Conservation (phyloP, 1,284 basidiomycete species). For the Tilletia walkeri region DNA sequence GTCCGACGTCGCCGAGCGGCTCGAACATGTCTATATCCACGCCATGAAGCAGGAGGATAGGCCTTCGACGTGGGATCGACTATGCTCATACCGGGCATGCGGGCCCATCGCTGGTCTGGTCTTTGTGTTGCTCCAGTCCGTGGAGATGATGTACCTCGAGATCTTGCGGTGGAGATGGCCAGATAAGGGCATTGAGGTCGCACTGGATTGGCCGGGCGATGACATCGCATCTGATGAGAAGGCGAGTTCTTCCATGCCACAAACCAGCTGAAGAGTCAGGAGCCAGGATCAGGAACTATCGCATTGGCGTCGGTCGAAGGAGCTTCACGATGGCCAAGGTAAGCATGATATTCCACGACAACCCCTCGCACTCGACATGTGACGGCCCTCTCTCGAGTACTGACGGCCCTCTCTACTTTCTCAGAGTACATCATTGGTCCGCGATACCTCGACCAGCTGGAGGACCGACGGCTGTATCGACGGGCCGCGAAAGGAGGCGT, state of each 20-base stretch:
- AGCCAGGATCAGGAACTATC: no score
- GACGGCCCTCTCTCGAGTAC: no score
- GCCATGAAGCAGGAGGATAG: slow-evolving; percentile 69
- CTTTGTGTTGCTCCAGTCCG: slow-evolving; percentile 73
- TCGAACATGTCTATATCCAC: slow-evolving; percentile 74
- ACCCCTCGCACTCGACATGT: no score
- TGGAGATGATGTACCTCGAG: slow-evolving; percentile 75
- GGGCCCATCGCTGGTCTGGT: slow-evolving; percentile 74
- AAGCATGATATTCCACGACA: no score
- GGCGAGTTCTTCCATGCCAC: not conserved
- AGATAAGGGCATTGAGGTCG: not conserved
- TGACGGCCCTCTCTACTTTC: no score
- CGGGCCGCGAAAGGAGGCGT: no score
- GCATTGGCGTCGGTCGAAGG: no score
- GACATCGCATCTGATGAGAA: not conserved
- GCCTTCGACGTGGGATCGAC: slow-evolving; percentile 67
- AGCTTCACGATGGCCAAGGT: no score
- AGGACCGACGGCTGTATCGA: no score
- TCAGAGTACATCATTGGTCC: no score
- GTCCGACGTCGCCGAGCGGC: slow-evolving; percentile 74
- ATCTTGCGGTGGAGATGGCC: slow-evolving; percentile 76
- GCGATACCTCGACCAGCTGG: no score
- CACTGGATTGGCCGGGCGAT: not conserved
- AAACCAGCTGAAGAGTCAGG: no score
- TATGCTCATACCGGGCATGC: slow-evolving; percentile 61